Conservation (phyloP, 164 flowering plant genomes). For the Akebia trifoliata region DNA sequence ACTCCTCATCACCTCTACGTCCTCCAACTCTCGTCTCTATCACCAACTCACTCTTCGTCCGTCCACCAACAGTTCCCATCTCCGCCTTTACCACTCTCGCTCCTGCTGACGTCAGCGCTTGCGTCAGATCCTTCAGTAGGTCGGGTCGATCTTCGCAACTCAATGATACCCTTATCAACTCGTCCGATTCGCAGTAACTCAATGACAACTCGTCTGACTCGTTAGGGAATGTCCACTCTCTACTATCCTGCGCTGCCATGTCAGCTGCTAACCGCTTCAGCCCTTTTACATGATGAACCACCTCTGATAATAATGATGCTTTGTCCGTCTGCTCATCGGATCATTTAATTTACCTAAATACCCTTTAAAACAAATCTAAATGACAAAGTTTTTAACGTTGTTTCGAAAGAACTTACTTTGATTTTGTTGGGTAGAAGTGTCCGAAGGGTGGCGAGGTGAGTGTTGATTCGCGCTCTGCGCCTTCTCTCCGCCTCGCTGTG, state of each 20-base stretch:
- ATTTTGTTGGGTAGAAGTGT: no score
- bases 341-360: background rate
- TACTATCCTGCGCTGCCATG: slow-evolving; percentile 12
- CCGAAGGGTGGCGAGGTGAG: no score
- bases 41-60: slow-evolving; percentile 38
- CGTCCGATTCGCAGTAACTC: slow-evolving; percentile 12
- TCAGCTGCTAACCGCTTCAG: slow-evolving; percentile 33
- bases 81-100: slow-evolving; percentile 38
- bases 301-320: slow-evolving; percentile 58
- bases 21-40: slow-evolving; percentile 13
- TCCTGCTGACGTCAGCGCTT: slow-evolving; percentile 30
- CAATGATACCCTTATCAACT: slow-evolving; percentile 32
- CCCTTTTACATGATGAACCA: slow-evolving; percentile 44
- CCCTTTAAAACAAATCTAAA: background rate
- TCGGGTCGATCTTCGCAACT: slow-evolving; percentile 58
- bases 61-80: slow-evolving; percentile 49
- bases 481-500: no score
- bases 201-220: slow-evolving; percentile 50
- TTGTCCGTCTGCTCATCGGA: slow-evolving; percentile 41
- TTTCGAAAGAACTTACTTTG: no score
- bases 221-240: slow-evolving; percentile 30
- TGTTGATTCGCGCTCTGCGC: no score
- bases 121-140: slow-evolving; percentile 33
- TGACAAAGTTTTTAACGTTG: no score
- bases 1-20: slow-evolving; percentile 17